These are phyloP conservation scores for Actinomortierella ambigua DNA, from an alignment of 371 early-diverging fungal genomes.

Conservation along the genomic window DNA sequence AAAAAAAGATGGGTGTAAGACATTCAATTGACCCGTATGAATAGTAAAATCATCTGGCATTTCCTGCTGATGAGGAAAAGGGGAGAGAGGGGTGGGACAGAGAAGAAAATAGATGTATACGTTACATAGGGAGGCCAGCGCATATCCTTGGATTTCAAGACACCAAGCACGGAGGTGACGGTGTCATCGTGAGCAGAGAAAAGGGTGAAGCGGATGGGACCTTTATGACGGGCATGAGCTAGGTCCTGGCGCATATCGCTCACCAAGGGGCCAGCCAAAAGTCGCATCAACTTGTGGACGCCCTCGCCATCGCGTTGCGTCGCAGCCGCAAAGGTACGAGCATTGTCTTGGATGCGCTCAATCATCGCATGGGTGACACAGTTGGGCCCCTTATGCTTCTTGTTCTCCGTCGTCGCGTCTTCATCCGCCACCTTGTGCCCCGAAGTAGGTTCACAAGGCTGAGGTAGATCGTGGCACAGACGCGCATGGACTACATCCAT, in stretches of 20 bases:
- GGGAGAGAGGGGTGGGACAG: too few species aligned
- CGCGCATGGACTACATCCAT: constrained; percentile 57
- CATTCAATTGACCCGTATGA: too few species aligned
- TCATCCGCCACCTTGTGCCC: background rate
- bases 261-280: constrained; percentile 55
- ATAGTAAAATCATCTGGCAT: too few species aligned
- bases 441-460: constrained; percentile 50
- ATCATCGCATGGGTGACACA: constrained; percentile 49
- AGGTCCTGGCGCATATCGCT: constrained; percentile 54
- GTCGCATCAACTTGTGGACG: constrained; percentile 38
- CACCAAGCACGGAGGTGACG: constrained; percentile 50
- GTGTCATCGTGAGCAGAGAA: constrained; percentile 66
- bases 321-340: constrained; percentile 43
- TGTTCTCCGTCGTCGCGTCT: background rate
- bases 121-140: constrained; percentile 66
- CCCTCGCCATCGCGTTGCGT: constrained; percentile 49
- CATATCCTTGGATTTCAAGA: constrained; percentile 48
- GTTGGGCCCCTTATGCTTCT: background rate
- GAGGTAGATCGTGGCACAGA: constrained; percentile 50
- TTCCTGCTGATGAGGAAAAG: too few species aligned
- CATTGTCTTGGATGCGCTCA: constrained; percentile 39
- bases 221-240: constrained; percentile 32
- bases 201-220: constrained; percentile 44
- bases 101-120: background rate
- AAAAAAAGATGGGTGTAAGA: too few species aligned